Base-by-base conservation (phyloP, 345 rosid genomes). In the Mallotus nudiflorus region DNA sequence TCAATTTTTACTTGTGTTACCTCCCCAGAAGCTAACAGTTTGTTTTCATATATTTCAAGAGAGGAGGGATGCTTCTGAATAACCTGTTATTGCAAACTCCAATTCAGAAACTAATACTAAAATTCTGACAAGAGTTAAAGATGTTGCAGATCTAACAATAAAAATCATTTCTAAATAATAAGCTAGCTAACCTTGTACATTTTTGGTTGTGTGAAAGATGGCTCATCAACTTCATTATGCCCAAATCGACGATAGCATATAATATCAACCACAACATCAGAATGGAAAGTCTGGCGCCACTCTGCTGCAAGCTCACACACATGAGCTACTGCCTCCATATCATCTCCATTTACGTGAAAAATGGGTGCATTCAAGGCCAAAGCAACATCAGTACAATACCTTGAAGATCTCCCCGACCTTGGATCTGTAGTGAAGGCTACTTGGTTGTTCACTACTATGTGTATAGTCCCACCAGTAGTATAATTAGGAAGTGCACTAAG, bases 361-460 rank as follows among this genome's bases (percentile, higher is more conserved):
- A 91, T 91, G 6, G 97, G 97, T 15, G 88, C 97, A 87, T 79
- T 60, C 75, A 91, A 80, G 73, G 97, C 94, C 82, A 85, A 86
- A 22, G 94, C 94, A 70, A 85, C 97, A 86, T 91, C 97, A 66
- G 97, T 89, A 63, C 94, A 91, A 56, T 91, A 91, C 75, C 86
- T 87, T 37, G 97, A 91, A 72, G 97, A 91, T 82, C 97, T 85
- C 14, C 94, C 97, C 0, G 87, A 73, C 67, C 69, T 83, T 9
- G 94, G 97, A 78, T 91, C 94, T 28, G 97, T 91, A 16, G 97
- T 89, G 77, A 91, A 87, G 68, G 94, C 97, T 45, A 89, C 97
- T 85, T 91, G 94, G 70, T 91, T 91, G 80, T 91, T 91, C 69
- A 89, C 97, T 50, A 91, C 94, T 68, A 91, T 85, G 76, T 91